These are phyloP conservation scores for Aureobasidium pullulans DNA, from an alignment of 2,329 filamentous ascomycete species.

Conservation along the genomic window DNA sequence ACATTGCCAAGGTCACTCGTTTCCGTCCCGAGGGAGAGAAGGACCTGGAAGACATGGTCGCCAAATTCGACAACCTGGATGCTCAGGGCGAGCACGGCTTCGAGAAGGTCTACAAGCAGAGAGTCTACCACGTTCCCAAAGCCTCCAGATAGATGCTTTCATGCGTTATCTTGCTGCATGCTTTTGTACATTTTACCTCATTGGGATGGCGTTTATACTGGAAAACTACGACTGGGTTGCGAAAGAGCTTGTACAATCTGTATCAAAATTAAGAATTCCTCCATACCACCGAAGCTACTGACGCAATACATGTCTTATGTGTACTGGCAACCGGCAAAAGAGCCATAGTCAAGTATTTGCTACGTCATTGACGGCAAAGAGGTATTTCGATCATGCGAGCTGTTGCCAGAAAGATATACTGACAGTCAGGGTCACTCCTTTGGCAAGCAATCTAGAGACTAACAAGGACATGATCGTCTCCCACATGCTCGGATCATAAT, in stretches of 20 bases:
- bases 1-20: slow-evolving; percentile 74
- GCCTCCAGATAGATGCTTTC: not conserved
- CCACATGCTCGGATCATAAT: too few relatives aligned
- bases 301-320: not conserved
- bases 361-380: too few relatives aligned
- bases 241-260: not conserved
- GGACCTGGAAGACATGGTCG: slow-evolving; percentile 57
- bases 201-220: slow-evolving; percentile 3
- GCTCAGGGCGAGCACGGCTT: slow-evolving; percentile 27
- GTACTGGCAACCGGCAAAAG: not conserved
- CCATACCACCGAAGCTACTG: not conserved
- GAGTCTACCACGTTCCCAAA: slow-evolving; percentile 4
- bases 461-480: too few relatives aligned
- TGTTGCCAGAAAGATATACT: too few relatives aligned
- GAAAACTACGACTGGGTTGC: not conserved
- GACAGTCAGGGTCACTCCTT: too few relatives aligned
- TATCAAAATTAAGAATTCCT: not conserved
- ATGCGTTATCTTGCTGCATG: not conserved
- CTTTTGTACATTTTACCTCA: not conserved
- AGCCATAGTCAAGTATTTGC: too few relatives aligned
- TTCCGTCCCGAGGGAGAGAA: slow-evolving; percentile 61
- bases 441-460: too few relatives aligned
- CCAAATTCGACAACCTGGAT: slow-evolving; percentile 32
- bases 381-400: too few relatives aligned
- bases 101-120: slow-evolving; percentile 27